phyloP scores from a whole-genome alignment of 257 asterid species.

The Solanum gracilifrons region DNA sequence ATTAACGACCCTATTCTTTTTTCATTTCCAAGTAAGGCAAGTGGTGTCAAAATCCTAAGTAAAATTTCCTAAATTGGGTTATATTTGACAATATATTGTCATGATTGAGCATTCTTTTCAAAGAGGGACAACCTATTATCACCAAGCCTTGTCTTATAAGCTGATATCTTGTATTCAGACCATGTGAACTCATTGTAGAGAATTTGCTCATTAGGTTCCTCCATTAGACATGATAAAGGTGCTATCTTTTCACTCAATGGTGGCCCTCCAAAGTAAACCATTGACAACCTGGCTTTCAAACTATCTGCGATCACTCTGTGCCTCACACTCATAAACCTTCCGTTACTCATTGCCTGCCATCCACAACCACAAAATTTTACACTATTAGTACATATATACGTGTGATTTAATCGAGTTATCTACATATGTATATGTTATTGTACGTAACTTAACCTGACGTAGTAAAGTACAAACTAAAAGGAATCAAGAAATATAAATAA shows the following conservation, averaged over 20 bases:
- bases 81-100: neutral
- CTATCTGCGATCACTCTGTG: neutral
- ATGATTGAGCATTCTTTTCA: neutral
- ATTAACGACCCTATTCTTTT: neutral
- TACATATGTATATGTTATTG: neutral
- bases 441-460: neutral
- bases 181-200: conserved; percentile 1
- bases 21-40: neutral
- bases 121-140: neutral
- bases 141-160: neutral
- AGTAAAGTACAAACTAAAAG: neutral
- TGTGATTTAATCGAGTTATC: neutral
- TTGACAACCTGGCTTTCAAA: neutral
- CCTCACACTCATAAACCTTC: neutral
- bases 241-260: neutral
- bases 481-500: neutral
- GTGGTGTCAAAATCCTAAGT: neutral
- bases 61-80: neutral
- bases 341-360: neutral
- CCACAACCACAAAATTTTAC: neutral
- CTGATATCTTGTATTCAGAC: neutral
- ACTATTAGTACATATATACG: neutral
- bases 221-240: neutral
- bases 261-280: conserved; percentile 3
- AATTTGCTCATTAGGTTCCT: neutral